Base-by-base conservation (phyloP, 2,329 filamentous ascomycete genomes). In the Hymenoscyphus infarciens region DNA sequence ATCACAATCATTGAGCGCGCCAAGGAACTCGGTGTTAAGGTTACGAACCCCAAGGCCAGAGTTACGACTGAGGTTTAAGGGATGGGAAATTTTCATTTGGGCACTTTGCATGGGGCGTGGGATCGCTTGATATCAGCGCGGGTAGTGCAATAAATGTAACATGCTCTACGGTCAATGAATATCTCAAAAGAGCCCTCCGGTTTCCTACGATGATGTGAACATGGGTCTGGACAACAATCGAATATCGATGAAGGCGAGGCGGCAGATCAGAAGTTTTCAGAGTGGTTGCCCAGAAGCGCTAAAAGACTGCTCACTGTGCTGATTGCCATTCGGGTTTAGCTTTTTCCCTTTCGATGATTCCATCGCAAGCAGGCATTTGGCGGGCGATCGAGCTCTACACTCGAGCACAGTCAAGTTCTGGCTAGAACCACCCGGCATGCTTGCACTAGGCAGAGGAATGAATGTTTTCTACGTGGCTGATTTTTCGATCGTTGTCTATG, bases 41-140 rank as follows among this genome's bases (percentile, higher is more conserved):
- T 99, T 80, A 99, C 95, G 79, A 99, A 99, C 87, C 82, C 91
- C 82, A 97, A 97, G 91, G 95, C 93, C 78, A 96, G 94, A 87
- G 90, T 99, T 80, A 97, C 94, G 75, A 97, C 92, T 75, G 95
- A 99, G 88, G 84, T 88, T 76, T 90, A 87, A 86, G 64, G 57
- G 64, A 39, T 71, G 66, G 61, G 59, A 49, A 53, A 60, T 70
- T 71, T 70, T 66, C 62, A 62, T 73, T 72, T 73, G 68, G 69
- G 68, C 59, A 65, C 66, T 66, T 74, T 71, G 71, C 70, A 71
- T 71, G 69, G 72, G 68, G 65, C 58, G 69, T 68, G 67, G 72
- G 64, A 67, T 72, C 69, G 69, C 70, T 70, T 68, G 66, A 64
- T 70, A 70, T 70, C 69, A 73, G 68, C 69, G 61, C 57, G 67